Conservation (phyloP, 768 basidiomycete species). For the Amanita rubescens region DNA sequence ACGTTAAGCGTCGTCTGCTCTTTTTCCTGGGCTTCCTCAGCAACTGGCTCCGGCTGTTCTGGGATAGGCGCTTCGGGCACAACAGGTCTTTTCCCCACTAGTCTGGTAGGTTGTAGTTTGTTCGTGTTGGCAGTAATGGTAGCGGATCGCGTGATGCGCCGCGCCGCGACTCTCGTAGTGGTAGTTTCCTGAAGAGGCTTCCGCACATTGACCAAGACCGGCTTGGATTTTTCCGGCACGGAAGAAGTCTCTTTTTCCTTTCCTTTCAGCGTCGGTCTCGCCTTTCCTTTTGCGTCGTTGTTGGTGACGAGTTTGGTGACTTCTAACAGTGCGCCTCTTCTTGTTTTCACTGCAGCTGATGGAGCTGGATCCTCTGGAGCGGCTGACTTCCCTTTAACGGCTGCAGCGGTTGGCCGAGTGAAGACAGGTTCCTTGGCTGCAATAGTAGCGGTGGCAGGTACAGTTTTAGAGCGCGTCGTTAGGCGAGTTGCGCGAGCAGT, state of each 20-base stretch:
- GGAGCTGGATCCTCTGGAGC: not conserved
- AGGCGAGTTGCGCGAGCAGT: slow-evolving; percentile 51
- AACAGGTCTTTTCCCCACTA: not conserved
- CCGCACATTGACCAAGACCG: slow-evolving; percentile 1
- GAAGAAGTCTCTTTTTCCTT: slow-evolving; percentile 6
- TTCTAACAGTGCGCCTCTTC: slow-evolving; percentile 10
- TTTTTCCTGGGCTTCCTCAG: not conserved
- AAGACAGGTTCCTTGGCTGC: slow-evolving; percentile 3
- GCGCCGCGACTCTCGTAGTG: not conserved
- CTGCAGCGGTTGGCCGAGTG: not conserved
- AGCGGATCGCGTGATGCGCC: slow-evolving; percentile 1
- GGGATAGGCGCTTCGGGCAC: not conserved
- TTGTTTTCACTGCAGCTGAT: slow-evolving; percentile 18
- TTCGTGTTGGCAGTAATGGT: not conserved
- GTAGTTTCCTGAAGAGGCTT: not conserved
- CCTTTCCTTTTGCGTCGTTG: not conserved
- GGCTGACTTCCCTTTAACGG: slow-evolving; percentile 1
- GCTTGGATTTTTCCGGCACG: slow-evolving; percentile 2
- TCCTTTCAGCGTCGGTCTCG: not conserved
- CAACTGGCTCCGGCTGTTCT: not conserved
- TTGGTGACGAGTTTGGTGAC: slow-evolving; percentile 8
- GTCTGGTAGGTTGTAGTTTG: slow-evolving; percentile 10
- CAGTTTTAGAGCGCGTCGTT: slow-evolving; percentile 50
- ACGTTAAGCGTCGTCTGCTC: not conserved
- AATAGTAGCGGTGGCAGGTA: slow-evolving; percentile 32